Conservation (phyloP, 2,329 filamentous ascomycete genomes). For the Cordyceps javanica region DNA sequence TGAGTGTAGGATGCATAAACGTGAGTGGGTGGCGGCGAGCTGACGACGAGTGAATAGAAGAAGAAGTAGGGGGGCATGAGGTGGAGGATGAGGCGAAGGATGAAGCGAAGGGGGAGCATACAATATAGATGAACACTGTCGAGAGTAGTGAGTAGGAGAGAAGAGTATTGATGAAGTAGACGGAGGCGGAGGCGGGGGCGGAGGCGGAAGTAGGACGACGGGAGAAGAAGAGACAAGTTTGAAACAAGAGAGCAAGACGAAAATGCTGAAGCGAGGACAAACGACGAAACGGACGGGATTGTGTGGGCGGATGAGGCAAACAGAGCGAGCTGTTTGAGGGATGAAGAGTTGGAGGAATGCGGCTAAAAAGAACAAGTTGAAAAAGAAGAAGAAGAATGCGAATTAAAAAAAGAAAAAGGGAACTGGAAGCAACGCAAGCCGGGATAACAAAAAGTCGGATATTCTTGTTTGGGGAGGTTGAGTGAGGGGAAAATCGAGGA, state of each 20-base stretch:
- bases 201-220: background rate
- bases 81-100: too few species aligned
- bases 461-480: background rate
- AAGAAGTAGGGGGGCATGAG: too few species aligned
- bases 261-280: background rate
- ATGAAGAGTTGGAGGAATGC: background rate
- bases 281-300: background rate
- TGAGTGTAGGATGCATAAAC: background rate
- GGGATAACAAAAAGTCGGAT: background rate
- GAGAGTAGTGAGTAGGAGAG: background rate
- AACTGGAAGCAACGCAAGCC: background rate
- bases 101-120: background rate
- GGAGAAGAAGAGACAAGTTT: background rate
- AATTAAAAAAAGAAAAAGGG: background rate
- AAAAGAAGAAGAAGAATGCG: background rate
- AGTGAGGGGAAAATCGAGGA: background rate
- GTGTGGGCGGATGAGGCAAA: conserved; percentile 5
- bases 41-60: too few species aligned
- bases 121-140: background rate
- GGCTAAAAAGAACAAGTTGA: too few species aligned
- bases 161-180: background rate
- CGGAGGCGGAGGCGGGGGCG: too few species aligned
- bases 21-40: background rate
- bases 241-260: background rate
- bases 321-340: background rate